Conservation (phyloP, 2,329 filamentous ascomycete genomes). For the Trichophyton equinum region DNA sequence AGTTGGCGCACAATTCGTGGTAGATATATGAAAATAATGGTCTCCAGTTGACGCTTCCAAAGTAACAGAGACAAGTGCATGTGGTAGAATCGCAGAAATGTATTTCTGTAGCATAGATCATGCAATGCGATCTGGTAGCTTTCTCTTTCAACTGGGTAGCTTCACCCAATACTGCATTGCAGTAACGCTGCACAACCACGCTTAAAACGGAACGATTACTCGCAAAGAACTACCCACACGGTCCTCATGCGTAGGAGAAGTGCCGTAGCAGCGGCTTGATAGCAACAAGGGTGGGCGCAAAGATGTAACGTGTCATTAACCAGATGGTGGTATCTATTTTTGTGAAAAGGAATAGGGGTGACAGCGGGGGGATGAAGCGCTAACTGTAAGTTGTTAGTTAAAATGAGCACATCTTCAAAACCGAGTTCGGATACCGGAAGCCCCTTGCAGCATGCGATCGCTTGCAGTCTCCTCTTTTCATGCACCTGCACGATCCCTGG, state of each 20-base stretch:
- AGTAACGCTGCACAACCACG: not conserved
- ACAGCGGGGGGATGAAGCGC: not conserved
- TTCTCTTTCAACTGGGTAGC: not conserved
- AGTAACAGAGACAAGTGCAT: not conserved
- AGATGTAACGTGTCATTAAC: conserved; percentile 3
- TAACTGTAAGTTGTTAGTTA: not conserved
- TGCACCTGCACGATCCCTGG: not conserved
- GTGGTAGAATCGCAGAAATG: not conserved
- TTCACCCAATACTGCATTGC: not conserved
- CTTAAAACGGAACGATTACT: not conserved
- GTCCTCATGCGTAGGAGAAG: not conserved
- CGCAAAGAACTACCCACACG: not conserved
- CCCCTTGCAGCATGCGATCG: not conserved
- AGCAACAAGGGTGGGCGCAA: not conserved
- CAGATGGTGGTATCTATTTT: not conserved
- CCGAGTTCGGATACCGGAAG: not conserved
- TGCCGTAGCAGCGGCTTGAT: not conserved
- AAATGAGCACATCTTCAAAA: not conserved
- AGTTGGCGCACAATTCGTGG: not conserved
- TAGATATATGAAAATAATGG: not conserved
- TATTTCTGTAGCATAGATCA: not conserved
- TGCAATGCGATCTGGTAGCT: not conserved
- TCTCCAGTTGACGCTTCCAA: not conserved
- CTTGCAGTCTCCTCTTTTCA: not conserved
- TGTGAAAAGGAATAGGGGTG: not conserved